A percentile compares a stretch with the other conserved stretches of the same genome.
Conservation (phyloP, 1,284 basidiomycete species). For the Trametes polyzona region DNA sequence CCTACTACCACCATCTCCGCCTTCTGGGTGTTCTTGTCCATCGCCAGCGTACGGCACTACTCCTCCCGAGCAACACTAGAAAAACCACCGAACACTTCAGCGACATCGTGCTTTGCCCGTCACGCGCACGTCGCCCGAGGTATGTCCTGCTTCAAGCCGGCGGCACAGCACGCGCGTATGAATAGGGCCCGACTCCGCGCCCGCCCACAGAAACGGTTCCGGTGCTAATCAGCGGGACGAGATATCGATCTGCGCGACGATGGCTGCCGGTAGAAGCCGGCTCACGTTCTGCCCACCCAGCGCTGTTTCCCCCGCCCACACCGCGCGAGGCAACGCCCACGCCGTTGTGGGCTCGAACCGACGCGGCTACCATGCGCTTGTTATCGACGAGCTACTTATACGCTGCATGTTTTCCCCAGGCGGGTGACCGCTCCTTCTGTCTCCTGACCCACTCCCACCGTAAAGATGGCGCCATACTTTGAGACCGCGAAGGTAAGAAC, state of each 20-base stretch:
- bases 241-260: constrained; percentile 29
- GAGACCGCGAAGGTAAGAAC: constrained; percentile 73
- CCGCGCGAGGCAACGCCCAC: not conserved
- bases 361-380: not conserved
- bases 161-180: constrained; percentile 10
- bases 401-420: not conserved
- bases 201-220: constrained; percentile 10
- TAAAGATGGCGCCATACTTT: constrained; percentile 72
- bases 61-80: not conserved
- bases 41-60: not conserved
- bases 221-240: constrained; percentile 23
- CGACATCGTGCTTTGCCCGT: not conserved
- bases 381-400: not conserved
- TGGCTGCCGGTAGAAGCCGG: constrained; percentile 19
- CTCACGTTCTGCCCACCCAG: too few species aligned
- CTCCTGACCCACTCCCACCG: not conserved
- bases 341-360: not conserved
- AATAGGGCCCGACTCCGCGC: constrained; percentile 2
- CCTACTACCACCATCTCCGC: not conserved
- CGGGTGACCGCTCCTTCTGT: not conserved
- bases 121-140: constrained; percentile 11
- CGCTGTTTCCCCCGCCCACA: too few species aligned
- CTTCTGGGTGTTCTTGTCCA: not conserved
- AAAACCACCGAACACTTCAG: not conserved
- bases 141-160: constrained; percentile 15